Evolutionary conservation across 352 stramenopile species (phyloP), one percentile per base, ranked within the genome.

Genomic region (Phytopythium delawarense): DNA sequence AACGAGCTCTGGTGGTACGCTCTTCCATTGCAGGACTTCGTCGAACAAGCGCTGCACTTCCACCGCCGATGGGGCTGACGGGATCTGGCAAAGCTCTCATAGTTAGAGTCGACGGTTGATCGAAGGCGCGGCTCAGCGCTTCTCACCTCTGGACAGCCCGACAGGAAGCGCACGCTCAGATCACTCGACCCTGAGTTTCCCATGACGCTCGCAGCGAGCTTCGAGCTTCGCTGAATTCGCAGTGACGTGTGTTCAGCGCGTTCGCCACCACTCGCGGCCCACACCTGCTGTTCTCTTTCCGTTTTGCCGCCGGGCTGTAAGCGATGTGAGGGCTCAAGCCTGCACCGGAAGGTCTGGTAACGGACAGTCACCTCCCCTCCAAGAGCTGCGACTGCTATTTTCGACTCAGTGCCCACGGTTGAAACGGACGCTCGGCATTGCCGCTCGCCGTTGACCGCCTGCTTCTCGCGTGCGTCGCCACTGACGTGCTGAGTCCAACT

Each of bases 141-240:
- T 64, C 67, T 9, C 63, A 91, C 82, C 69, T 84, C 59, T 21
- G 79, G 80, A 28, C 81, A 89, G 51, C 72, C 75, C n/a, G 74
- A 75, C 21, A 90, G 71, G 55, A 87, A 89, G 21, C 72, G 74
- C 18, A 79, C 71, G 32, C 67, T 64, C 21, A 55, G 52, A 15
- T 70, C 69, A 25, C 52, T 79, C 9, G 78, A 90, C 32, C 62
- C 51, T 5, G 63, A 59, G 50, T 88, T 88, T 3, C 80, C 79
- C 83, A 92, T 92, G 40, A 4, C 60, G 30, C 44, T 34, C 13
- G 37, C 42, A 45, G 21, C 12, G 35, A 57, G 35, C 51, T 52
- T 23, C 2, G n/a, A 49, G 20, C n/a, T 18, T 28, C 1, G 52
- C 5, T 28, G 34, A 21, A n/a, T 44, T 58, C 8, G 18, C 20